Conservation (phyloP, 257 asterid species). For the Solanum lycopersicoides region DNA sequence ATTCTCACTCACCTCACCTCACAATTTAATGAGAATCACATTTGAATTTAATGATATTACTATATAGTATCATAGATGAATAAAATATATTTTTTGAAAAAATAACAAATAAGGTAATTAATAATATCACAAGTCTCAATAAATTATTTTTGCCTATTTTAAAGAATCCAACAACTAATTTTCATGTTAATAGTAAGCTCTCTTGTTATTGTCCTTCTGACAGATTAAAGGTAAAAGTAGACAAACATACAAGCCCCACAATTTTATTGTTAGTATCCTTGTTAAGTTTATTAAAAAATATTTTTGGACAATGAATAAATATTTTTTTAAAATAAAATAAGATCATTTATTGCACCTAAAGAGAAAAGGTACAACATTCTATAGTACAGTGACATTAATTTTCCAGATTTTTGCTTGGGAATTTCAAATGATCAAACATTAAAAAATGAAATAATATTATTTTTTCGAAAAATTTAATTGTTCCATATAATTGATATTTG, state of each 20-base stretch:
- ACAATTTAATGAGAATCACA: background rate
- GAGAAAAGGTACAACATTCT: background rate
- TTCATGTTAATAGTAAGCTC: background rate
- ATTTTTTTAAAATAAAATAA: background rate
- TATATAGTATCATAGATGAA: background rate
- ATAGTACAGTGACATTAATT: background rate
- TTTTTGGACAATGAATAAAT: background rate
- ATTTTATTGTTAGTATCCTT: background rate
- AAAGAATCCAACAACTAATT: background rate
- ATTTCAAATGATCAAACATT: background rate
- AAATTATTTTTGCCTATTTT: background rate
- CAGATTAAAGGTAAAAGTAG: background rate
- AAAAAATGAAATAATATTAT: too few relatives aligned
- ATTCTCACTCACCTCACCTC: background rate
- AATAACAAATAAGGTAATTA: background rate
- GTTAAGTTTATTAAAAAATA: background rate
- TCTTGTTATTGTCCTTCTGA: background rate
- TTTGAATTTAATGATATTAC: background rate
- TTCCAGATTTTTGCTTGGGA: background rate
- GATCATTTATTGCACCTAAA: background rate
- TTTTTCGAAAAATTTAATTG: too few relatives aligned
- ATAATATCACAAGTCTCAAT: background rate
- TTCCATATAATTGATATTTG: too few relatives aligned
- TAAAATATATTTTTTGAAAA: background rate
- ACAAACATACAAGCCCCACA: background rate